Evolutionary conservation across 2,329 filamentous ascomycete species (phyloP).

Genomic region (Raffaelea ambrosiae): DNA sequence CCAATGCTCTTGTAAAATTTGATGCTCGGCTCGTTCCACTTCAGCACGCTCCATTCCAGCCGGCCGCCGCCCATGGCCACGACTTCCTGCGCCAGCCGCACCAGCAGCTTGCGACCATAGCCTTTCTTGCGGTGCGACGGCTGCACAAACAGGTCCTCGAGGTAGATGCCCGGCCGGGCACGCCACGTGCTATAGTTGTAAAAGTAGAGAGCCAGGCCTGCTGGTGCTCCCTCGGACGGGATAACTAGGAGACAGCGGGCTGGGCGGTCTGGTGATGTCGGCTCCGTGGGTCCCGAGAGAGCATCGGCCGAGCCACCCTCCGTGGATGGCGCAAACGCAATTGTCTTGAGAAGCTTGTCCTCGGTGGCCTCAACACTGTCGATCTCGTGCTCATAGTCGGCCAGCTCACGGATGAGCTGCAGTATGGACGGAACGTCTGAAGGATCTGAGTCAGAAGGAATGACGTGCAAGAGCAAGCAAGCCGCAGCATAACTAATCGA

Average conservation of each 20-base stretch:
- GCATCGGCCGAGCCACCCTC: slow-evolving; percentile 27
- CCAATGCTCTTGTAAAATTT: slow-evolving; percentile 73
- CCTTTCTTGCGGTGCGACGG: slow-evolving; percentile 62
- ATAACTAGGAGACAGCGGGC: slow-evolving; percentile 68
- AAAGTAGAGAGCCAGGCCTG: slow-evolving; percentile 84
- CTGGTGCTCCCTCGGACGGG: slow-evolving; percentile 37
- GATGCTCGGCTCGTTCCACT: slow-evolving; percentile 89
- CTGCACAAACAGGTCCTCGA: slow-evolving; percentile 87
- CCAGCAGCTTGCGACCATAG: slow-evolving; percentile 70
- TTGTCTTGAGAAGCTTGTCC: slow-evolving; percentile 60
- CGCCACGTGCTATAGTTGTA: slow-evolving; percentile 96
- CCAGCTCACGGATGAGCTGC: slow-evolving; percentile 72
- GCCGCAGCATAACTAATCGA: too few species aligned
- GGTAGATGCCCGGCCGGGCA: slow-evolving; percentile 77
- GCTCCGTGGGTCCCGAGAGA: slow-evolving; percentile 33
- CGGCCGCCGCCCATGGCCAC: slow-evolving; percentile 62
- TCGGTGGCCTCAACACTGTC: slow-evolving; percentile 71
- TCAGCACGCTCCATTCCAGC: slow-evolving; percentile 84
- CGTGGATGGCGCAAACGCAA: slow-evolving; percentile 62
- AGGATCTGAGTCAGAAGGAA: neutral
- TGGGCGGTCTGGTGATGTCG: slow-evolving; percentile 48
- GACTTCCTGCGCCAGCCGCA: slow-evolving; percentile 71
- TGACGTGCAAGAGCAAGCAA: slow-evolving; percentile 4
- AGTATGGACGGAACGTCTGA: slow-evolving; percentile 78
- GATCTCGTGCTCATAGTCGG: slow-evolving; percentile 75